Conservation (phyloP, 1,284 basidiomycete genomes). For the Earliella scabrosa region DNA sequence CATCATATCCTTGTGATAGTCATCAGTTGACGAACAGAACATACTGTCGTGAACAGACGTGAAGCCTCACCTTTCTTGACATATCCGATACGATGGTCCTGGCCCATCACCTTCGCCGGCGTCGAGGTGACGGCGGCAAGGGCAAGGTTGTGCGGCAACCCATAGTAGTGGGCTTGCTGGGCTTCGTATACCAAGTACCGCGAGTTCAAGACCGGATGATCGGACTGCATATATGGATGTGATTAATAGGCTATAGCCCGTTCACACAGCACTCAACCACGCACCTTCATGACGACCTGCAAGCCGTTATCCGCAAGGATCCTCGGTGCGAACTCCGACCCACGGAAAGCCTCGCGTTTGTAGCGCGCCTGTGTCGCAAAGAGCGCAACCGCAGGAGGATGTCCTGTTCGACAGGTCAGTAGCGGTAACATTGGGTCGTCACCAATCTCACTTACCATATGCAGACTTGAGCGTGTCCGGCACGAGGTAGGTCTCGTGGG, state of each 20-base stretch:
- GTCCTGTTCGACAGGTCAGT: constrained; percentile 23
- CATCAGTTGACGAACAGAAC: not conserved
- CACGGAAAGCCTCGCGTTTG: constrained; percentile 87
- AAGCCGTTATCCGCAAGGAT: constrained; percentile 80
- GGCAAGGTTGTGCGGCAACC: constrained; percentile 61
- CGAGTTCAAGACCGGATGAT: constrained; percentile 78
- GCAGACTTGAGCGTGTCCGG: constrained; percentile 78
- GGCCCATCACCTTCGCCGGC: constrained; percentile 77
- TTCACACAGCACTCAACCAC: too few species aligned
- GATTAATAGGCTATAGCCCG: not conserved
- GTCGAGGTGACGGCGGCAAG: constrained; percentile 79
- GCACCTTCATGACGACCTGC: constrained; percentile 79
- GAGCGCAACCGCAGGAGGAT: constrained; percentile 76
- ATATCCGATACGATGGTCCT: constrained; percentile 83
- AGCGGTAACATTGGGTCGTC: constrained; percentile 64
- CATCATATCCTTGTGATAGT: constrained; percentile 46
- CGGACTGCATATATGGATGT: constrained; percentile 50
- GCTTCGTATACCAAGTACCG: constrained; percentile 85
- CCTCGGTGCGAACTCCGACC: constrained; percentile 83
- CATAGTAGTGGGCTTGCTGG: constrained; percentile 85
- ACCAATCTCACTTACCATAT: constrained; percentile 48
- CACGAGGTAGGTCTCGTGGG: constrained; percentile 87
- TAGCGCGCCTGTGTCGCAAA: constrained; percentile 67
- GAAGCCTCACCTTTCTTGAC: constrained; percentile 57
- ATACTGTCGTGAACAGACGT: constrained; percentile 26